Evolutionary conservation across 108 stramenopile genomes (phyloP).

Genomic region (Mayamaea pseudoterrestris): DNA sequence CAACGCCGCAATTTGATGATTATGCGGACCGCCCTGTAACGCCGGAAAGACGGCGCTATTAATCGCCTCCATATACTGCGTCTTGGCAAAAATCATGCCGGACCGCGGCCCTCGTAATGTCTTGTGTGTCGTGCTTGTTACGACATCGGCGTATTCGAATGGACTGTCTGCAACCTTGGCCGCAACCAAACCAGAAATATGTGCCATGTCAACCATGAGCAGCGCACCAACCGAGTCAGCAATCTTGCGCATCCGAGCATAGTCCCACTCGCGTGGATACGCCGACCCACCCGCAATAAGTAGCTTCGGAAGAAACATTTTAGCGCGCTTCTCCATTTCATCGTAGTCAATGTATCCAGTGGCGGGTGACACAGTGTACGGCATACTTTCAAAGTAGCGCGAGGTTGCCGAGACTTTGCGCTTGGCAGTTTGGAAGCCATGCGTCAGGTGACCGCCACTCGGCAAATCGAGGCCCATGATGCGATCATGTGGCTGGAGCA

Average conservation of each 20-base stretch:
- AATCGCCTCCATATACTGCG: constrained; percentile 83
- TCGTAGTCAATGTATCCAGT: constrained; percentile 97
- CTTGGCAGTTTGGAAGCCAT: constrained; percentile 87
- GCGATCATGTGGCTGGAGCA: constrained; percentile 96
- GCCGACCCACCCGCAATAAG: constrained; percentile 97
- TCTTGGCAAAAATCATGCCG: constrained; percentile 96
- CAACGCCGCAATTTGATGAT: constrained; percentile 94
- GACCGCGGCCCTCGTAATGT: constrained; percentile 97
- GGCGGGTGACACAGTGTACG: constrained; percentile 90
- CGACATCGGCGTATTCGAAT: constrained; percentile 95
- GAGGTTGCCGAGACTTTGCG: constrained; percentile 98
- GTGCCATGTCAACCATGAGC: constrained; percentile 99
- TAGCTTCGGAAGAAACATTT: constrained; percentile 95
- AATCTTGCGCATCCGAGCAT: constrained; percentile 87
- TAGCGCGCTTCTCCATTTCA: constrained; percentile 85
- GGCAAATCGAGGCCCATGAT: constrained; percentile 99
- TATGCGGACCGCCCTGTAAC: constrained; percentile 99
- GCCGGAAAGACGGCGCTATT: constrained; percentile 98
- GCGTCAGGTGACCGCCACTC: constrained; percentile 96
- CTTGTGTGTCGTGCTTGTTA: constrained; percentile 99
- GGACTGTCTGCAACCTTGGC: constrained; percentile 81
- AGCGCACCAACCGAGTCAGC: constrained; percentile 94
- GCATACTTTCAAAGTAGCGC: constrained; percentile 98
- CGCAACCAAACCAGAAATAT: constrained; percentile 97
- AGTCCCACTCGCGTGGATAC: constrained; percentile 99